These are phyloP conservation scores for Myochromella boudieri DNA, from an alignment of 768 basidiomycete genomes.

Conservation along the genomic window DNA sequence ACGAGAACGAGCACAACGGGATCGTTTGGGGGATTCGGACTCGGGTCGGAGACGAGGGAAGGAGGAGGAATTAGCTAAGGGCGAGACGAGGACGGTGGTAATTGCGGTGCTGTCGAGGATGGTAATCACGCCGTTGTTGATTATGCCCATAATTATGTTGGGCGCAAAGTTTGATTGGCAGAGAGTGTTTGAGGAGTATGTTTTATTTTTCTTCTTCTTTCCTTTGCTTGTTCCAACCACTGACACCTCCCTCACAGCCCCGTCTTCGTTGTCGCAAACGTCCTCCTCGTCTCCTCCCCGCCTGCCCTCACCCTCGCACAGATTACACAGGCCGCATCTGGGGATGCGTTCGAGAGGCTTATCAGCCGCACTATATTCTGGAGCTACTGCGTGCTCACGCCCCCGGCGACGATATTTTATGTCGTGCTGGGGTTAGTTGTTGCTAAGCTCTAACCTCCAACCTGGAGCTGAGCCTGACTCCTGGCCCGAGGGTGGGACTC, in stretches of 20 bases:
- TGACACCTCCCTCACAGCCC: constrained; percentile 49
- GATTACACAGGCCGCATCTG: constrained; percentile 81
- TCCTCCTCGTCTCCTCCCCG: constrained; percentile 80
- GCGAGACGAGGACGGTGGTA: constrained; percentile 78
- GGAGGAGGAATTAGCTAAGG: neutral
- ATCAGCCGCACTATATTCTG: constrained; percentile 92
- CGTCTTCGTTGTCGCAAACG: constrained; percentile 83
- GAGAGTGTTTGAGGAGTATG: constrained; percentile 74
- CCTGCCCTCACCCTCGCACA: constrained; percentile 62
- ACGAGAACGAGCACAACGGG: too few relatives aligned
- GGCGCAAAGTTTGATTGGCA: constrained; percentile 60
- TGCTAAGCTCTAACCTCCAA: too few relatives aligned
- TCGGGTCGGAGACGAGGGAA: too few relatives aligned
- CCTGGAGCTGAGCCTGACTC: too few relatives aligned
- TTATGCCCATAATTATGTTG: constrained; percentile 75
- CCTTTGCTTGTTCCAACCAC: constrained; percentile 6
- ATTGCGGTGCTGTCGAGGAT: constrained; percentile 84
- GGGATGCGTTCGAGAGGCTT: constrained; percentile 88
- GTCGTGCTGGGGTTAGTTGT: constrained; percentile 74
- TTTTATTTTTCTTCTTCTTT: constrained; percentile 17
- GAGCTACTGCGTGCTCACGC: constrained; percentile 88
- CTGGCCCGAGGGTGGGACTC: too few relatives aligned
- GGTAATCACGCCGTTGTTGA: constrained; percentile 77
- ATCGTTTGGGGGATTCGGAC: too few relatives aligned
- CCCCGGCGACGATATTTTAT: constrained; percentile 75